Evolutionary conservation across 1,139 yeast genomes (phyloP).

Genomic region (Suhomyces bokatorum): DNA sequence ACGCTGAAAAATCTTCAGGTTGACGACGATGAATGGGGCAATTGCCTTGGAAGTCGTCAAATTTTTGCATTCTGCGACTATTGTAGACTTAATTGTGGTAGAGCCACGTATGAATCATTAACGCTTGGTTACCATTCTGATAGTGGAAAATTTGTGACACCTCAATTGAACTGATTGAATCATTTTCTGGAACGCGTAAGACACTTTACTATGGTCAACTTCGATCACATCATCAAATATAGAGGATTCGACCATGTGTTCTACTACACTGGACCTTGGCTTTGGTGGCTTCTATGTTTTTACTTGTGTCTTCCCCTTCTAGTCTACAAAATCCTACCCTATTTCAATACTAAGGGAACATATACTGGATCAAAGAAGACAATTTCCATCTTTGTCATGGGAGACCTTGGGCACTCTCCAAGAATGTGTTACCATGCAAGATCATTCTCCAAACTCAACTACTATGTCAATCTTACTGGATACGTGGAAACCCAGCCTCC

Average conservation of each 20-base stretch:
- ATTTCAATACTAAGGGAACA: conserved; percentile 21
- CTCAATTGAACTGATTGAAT: not conserved
- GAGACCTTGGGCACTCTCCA: conserved; percentile 95
- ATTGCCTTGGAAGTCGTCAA: not conserved
- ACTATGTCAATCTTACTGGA: conserved; percentile 83
- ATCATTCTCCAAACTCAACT: conserved; percentile 69
- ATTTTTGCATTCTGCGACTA: not conserved
- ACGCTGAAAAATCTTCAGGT: not conserved
- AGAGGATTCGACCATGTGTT: conserved; percentile 32
- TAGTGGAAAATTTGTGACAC: not conserved
- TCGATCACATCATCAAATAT: conserved; percentile 21
- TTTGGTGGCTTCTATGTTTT: conserved; percentile 37
- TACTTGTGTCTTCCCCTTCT: conserved; percentile 38
- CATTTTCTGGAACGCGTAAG: not conserved
- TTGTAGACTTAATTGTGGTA: not conserved
- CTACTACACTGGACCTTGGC: conserved; percentile 38
- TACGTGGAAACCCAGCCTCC: conserved; percentile 66
- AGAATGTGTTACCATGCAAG: conserved; percentile 90
- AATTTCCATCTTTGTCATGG: conserved; percentile 78
- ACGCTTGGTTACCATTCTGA: no score
- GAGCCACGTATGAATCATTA: conserved; percentile 1
- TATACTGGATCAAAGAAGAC: conserved; percentile 40
- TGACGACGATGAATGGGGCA: not conserved
- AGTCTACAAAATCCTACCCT: conserved; percentile 40
- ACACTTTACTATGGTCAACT: conserved; percentile 9